Evolutionary conservation across 805 yeast genomes (phyloP).

Genomic region (Candida ovalis): DNA sequence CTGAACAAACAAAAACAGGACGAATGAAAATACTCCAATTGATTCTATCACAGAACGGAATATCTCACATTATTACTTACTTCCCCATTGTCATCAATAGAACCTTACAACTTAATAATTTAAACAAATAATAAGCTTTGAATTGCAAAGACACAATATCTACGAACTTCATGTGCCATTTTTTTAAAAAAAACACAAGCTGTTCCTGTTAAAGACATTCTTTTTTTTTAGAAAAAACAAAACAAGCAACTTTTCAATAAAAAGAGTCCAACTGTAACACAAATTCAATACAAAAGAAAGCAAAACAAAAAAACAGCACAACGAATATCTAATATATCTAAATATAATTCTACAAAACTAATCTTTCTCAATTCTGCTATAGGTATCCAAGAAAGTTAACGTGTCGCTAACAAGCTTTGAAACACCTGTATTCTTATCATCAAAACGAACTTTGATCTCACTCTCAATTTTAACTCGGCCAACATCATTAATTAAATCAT

Average conservation of each 20-base stretch:
- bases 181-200: background rate
- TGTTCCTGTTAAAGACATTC: too few relatives aligned
- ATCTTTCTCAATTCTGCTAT: conserved; percentile 36
- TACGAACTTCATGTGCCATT: too few relatives aligned
- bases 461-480: conserved; percentile 76
- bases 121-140: too few relatives aligned
- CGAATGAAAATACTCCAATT: too few relatives aligned
- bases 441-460: conserved; percentile 64
- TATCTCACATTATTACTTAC: too few relatives aligned
- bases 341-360: background rate
- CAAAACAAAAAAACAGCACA: background rate
- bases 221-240: too few relatives aligned
- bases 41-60: too few relatives aligned
- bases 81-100: too few relatives aligned
- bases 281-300: background rate
- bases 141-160: too few relatives aligned
- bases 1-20: too few relatives aligned
- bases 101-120: too few relatives aligned
- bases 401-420: conserved; percentile 51
- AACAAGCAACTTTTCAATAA: background rate
- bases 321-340: background rate
- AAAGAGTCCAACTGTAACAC: background rate
- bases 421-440: conserved; percentile 51
- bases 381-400: conserved; percentile 44
- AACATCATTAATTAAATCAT: conserved; percentile 64